phyloP scores from a whole-genome alignment of 2,329 filamentous ascomycete species.

The Ophiostoma ulmi region DNA sequence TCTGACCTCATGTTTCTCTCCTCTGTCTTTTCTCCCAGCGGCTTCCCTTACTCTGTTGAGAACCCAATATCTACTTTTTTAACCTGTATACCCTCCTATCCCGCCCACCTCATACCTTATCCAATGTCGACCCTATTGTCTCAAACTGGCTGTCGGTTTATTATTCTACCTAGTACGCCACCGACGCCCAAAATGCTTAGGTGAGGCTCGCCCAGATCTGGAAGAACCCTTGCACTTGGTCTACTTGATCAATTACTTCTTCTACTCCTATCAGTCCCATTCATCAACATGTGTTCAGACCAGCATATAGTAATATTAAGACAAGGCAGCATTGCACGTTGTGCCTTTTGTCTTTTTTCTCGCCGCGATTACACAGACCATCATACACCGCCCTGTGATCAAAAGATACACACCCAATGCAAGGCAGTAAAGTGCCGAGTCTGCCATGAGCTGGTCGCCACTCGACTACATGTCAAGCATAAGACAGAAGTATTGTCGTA shows the following conservation, averaged over 20 bases:
- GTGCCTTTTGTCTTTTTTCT: neutral
- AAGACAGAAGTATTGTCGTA: neutral
- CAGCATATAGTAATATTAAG: neutral
- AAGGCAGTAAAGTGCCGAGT: conserved; percentile 7
- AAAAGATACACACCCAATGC: neutral
- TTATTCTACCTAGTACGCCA: neutral
- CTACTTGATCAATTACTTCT: neutral
- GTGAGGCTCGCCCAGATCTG: neutral
- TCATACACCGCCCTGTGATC: neutral
- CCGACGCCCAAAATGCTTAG: conserved; percentile 2
- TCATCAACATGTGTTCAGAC: neutral
- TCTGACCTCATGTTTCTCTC: neutral
- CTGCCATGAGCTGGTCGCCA: neutral
- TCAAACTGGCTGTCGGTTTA: neutral
- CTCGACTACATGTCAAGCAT: neutral
- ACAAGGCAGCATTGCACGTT: conserved; percentile 2
- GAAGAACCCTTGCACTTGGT: neutral
- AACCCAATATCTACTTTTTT: neutral
- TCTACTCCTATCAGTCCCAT: neutral
- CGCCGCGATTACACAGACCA: conserved; percentile 4
- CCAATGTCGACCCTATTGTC: too few relatives aligned
- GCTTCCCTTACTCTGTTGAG: conserved; percentile 1
- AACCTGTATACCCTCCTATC: neutral
- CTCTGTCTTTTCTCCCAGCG: neutral
- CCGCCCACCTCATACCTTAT: too few relatives aligned